These are phyloP conservation scores for Rhynchospora breviuscula DNA, from an alignment of 176 grass and related monocot species.

Conservation along the genomic window DNA sequence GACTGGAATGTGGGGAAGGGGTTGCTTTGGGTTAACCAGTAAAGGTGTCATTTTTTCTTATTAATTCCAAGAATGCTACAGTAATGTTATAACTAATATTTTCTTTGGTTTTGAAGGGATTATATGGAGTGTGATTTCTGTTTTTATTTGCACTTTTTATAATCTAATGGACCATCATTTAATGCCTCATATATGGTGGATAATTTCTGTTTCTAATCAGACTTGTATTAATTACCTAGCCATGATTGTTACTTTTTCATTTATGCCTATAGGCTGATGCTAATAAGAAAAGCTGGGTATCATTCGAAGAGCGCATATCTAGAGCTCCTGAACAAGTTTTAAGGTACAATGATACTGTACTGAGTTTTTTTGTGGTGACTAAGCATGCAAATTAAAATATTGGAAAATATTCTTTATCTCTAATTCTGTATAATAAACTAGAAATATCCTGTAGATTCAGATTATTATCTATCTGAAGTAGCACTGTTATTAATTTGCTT, in stretches of 20 bases:
- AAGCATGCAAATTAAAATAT: not conserved
- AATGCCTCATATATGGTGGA: not conserved
- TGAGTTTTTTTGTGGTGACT: conserved; percentile 1
- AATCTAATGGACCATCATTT: not conserved
- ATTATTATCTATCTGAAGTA: not conserved
- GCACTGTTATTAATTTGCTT: not conserved
- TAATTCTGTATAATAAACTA: not conserved
- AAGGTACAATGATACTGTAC: conserved; percentile 43
- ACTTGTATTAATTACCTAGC: not conserved
- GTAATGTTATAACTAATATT: not conserved
- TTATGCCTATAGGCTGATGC: conserved; percentile 66
- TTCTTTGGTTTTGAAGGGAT: not conserved
- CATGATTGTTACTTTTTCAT: conserved; percentile 7
- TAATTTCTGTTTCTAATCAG: too few species aligned
- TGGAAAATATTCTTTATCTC: not conserved
- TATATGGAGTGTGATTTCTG: not conserved
- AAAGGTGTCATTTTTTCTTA: not conserved
- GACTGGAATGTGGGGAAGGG: not conserved
- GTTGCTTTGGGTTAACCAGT: not conserved
- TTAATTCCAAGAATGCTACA: not conserved
- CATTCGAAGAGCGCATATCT: conserved; percentile 71
- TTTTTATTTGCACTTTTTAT: not conserved
- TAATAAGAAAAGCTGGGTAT: conserved; percentile 78
- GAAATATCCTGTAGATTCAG: not conserved
- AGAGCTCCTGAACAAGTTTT: conserved; percentile 74